Percentiles rank a stretch among this genome's conserved stretches.
phyloP scores from a whole-genome alignment of 192 early-diverging fungal genomes.

The Phycomyces nitens region DNA sequence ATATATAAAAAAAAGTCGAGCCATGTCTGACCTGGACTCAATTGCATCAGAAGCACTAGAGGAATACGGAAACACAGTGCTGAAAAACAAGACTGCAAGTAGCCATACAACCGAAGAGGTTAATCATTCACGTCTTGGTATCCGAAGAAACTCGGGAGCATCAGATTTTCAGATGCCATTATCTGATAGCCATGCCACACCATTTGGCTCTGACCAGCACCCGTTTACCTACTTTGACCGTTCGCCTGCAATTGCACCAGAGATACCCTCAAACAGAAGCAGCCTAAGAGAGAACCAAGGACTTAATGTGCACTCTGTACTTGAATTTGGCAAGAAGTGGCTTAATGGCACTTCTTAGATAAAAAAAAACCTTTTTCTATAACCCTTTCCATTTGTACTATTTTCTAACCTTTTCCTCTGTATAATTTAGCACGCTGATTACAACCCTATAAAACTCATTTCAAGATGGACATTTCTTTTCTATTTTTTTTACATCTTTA shows the following conservation, averaged over 20 bases:
- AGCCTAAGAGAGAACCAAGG: neutral
- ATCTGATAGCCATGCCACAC: neutral
- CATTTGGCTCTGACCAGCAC: conserved; percentile 20
- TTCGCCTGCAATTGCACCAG: neutral
- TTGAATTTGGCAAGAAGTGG: conserved; percentile 2
- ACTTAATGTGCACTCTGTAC: neutral
- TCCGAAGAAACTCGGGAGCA: too few relatives aligned
- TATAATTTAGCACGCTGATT: too few relatives aligned
- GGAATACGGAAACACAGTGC: conserved; percentile 14
- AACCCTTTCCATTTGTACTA: too few relatives aligned
- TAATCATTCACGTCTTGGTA: neutral
- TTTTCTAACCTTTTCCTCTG: too few relatives aligned
- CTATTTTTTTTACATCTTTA: too few relatives aligned
- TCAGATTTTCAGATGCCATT: conserved; percentile 13
- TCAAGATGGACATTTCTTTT: too few relatives aligned
- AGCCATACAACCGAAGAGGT: neutral
- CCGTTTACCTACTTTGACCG: conserved; percentile 23
- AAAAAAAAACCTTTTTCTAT: neutral
- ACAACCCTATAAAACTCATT: too few relatives aligned
- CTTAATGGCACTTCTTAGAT: neutral
- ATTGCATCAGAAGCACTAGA: conserved; percentile 22
- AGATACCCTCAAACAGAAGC: neutral
- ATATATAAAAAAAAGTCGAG: neutral
- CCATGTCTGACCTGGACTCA: conserved; percentile 24
- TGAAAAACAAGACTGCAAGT: neutral